phyloP scores from a whole-genome alignment of 1,284 basidiomycete genomes.

The Termitomyces sp. region DNA sequence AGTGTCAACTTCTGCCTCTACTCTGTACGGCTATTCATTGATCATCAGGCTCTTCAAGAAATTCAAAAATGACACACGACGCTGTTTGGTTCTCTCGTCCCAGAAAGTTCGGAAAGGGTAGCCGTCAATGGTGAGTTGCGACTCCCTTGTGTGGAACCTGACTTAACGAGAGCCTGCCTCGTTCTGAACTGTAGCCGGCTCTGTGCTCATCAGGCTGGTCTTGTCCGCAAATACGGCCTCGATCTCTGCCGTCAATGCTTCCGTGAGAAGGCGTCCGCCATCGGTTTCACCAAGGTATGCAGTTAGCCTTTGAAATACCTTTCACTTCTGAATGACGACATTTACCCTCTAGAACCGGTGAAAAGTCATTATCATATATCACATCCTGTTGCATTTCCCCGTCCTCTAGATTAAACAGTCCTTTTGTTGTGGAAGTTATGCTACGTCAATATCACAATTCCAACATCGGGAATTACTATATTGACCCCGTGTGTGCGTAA shows the following conservation, averaged over 20 bases:
- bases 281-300: conserved; percentile 88
- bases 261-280: conserved; percentile 91
- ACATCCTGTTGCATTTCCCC: neutral
- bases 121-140: conserved; percentile 81
- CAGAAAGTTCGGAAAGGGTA: conserved; percentile 92
- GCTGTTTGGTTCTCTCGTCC: conserved; percentile 91
- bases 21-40: neutral
- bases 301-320: neutral
- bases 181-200: conserved; percentile 63
- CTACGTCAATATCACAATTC: conserved; percentile 9
- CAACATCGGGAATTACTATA: neutral
- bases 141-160: neutral
- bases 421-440: conserved; percentile 12
- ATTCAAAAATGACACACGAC: conserved; percentile 80
- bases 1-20: conserved; percentile 5
- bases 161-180: neutral
- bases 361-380: conserved; percentile 17
- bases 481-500: neutral
- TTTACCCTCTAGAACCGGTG: conserved; percentile 36
- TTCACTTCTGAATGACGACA: neutral
- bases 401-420: conserved; percentile 1
- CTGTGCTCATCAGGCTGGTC: conserved; percentile 93
- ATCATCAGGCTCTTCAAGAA: conserved; percentile 14
- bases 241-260: conserved; percentile 98
- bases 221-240: conserved; percentile 92